phyloP scores from a whole-genome alignment of 164 flowering plant species.

The Kalanchoe fedtschenkoi region DNA sequence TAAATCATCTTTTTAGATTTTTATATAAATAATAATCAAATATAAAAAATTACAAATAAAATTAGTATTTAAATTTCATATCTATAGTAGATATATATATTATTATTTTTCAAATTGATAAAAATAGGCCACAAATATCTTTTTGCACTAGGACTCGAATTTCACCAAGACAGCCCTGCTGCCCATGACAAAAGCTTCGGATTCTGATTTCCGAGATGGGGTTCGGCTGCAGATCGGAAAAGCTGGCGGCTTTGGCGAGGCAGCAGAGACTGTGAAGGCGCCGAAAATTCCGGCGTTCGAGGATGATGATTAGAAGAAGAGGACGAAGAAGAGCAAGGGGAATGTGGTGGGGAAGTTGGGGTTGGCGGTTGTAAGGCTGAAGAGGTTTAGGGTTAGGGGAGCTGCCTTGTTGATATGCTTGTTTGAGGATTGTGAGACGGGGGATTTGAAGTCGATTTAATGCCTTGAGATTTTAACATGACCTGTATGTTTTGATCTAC shows the following conservation, averaged over 20 bases:
- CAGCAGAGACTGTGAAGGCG: conserved; percentile 66
- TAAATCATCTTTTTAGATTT: too few species aligned
- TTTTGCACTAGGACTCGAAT: too few species aligned
- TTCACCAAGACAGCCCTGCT: background rate
- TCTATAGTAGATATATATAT: too few species aligned
- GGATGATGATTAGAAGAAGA: conserved; percentile 26
- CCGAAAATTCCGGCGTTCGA: conserved; percentile 26
- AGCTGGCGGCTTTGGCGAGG: conserved; percentile 42
- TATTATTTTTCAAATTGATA: too few species aligned
- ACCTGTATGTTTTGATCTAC: too few species aligned
- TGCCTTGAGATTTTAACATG: too few species aligned
- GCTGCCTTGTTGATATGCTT: conserved; percentile 44
- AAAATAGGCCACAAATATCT: too few species aligned
- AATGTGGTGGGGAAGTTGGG: conserved; percentile 60
- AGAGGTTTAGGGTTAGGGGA: conserved; percentile 14
- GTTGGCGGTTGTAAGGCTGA: conserved; percentile 18
- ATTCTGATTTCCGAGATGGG: conserved; percentile 20
- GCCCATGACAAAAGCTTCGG: conserved; percentile 10
- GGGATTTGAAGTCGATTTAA: conserved; percentile 18
- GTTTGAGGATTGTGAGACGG: conserved; percentile 30
- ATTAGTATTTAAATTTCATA: too few species aligned
- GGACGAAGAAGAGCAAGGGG: conserved; percentile 29
- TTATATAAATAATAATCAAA: too few species aligned
- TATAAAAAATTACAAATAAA: too few species aligned
- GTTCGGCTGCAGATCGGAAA: conserved; percentile 2